Conservation (phyloP, 768 basidiomycete genomes). For the Fomitopsis pulvina region DNA sequence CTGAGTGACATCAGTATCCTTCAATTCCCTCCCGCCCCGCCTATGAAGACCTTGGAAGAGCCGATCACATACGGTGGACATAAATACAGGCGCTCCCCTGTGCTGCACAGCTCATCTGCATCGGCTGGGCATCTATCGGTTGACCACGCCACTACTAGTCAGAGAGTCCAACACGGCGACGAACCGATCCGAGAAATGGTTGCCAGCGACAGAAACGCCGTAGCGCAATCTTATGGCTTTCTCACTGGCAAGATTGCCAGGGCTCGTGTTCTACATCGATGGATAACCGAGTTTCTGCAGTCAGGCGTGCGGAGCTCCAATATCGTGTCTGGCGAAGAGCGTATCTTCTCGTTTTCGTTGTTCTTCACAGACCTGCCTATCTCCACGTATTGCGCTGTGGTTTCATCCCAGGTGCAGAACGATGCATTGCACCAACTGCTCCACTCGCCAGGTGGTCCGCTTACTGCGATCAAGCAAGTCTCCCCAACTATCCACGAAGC, state of each 20-base stretch:
- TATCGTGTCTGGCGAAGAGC: constrained; percentile 45
- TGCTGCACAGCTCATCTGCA: background rate
- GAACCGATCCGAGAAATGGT: constrained; percentile 52
- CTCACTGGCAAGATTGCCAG: constrained; percentile 61
- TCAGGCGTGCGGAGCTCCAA: constrained; percentile 28
- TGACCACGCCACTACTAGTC: background rate
- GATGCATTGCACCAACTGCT: constrained; percentile 53
- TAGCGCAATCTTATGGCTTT: constrained; percentile 73
- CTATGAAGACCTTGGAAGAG: constrained; percentile 47
- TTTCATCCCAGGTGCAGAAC: constrained; percentile 49
- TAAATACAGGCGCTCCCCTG: constrained; percentile 1
- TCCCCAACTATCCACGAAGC: constrained; percentile 41
- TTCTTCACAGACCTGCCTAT: constrained; percentile 62
- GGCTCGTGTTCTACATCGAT: constrained; percentile 57
- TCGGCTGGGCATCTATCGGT: constrained; percentile 7
- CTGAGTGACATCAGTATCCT: constrained; percentile 44
- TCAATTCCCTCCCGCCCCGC: constrained; percentile 24
- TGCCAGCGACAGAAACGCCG: constrained; percentile 60
- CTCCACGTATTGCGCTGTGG: constrained; percentile 54
- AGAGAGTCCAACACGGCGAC: constrained; percentile 46
- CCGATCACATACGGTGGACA: constrained; percentile 46
- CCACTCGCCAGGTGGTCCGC: constrained; percentile 37
- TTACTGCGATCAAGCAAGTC: constrained; percentile 46
- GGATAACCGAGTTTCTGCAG: constrained; percentile 43
- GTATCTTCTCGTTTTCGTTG: constrained; percentile 54